A percentile compares a stretch with the other conserved stretches of the same genome.
Conservation (phyloP, 345 rosid species). For the Physaria fendleri region DNA sequence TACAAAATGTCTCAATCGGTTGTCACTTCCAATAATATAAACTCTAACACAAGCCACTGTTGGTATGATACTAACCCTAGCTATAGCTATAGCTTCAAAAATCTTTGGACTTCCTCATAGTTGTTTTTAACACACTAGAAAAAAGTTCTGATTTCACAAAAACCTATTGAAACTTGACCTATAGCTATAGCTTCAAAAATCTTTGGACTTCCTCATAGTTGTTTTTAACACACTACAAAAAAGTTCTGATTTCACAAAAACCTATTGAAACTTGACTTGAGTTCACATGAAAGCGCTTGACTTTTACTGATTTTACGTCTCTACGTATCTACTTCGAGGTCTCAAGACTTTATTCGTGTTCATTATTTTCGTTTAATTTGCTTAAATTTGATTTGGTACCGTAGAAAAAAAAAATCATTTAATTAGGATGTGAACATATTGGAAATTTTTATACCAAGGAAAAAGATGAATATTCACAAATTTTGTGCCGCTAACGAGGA, state of each 20-base stretch:
- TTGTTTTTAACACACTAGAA: constrained; percentile 5
- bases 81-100: constrained; percentile 24
- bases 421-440: no score
- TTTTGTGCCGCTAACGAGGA: neutral
- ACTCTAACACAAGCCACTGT: constrained; percentile 27
- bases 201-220: constrained; percentile 26
- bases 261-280: constrained; percentile 22
- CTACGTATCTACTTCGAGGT: constrained; percentile 12
- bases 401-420: neutral
- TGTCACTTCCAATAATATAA: constrained; percentile 44
- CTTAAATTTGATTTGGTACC: neutral
- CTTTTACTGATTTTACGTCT: constrained; percentile 18
- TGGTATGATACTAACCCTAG: constrained; percentile 33
- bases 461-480: no score
- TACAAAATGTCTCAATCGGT: constrained; percentile 42
- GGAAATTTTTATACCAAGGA: no score
- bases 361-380: neutral
- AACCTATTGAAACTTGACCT: constrained; percentile 23
- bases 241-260: constrained; percentile 19
- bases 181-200: constrained; percentile 25
- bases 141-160: constrained; percentile 17
- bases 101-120: constrained; percentile 24
- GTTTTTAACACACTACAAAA: constrained; percentile 3
- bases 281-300: constrained; percentile 24
- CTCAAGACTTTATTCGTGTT: constrained; percentile 2